Percentiles rank a stretch among this genome's conserved stretches.
Conservation (phyloP, 169 alveolate genomes). For the Cryptosporidium ubiquitum region DNA sequence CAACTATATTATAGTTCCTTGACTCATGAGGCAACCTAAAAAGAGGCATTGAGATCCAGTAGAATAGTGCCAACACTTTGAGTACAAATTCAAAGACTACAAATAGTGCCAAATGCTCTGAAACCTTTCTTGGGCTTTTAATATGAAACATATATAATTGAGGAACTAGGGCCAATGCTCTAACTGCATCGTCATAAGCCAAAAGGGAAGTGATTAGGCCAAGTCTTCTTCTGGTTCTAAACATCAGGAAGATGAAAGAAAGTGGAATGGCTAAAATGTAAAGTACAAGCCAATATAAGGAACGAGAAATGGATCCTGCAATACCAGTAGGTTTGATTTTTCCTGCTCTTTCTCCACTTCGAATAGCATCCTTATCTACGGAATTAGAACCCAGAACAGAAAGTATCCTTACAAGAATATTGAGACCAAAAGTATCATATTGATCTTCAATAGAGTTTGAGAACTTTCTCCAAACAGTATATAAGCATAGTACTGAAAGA, state of each 20-base stretch:
- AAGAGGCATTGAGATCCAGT: conserved; percentile 77
- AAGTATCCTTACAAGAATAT: conserved; percentile 55
- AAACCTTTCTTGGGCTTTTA: conserved; percentile 77
- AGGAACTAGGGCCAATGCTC: conserved; percentile 81
- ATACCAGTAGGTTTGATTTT: conserved; percentile 54
- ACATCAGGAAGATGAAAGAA: conserved; percentile 40
- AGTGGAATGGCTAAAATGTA: conserved; percentile 62
- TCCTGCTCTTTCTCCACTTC: conserved; percentile 70
- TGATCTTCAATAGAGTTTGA: conserved; percentile 75
- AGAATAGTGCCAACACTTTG: conserved; percentile 75
- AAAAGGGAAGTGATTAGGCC: conserved; percentile 61
- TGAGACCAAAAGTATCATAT: conserved; percentile 79
- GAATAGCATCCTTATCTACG: conserved; percentile 53
- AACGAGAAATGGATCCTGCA: conserved; percentile 25
- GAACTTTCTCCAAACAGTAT: conserved; percentile 74
- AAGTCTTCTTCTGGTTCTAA: conserved; percentile 55
- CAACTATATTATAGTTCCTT: conserved; percentile 76
- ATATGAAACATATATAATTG: conserved; percentile 80
- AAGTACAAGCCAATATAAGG: conserved; percentile 43
- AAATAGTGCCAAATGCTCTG: conserved; percentile 77
- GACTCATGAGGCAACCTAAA: conserved; percentile 71
- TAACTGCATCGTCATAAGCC: conserved; percentile 78
- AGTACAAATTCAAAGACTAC: conserved; percentile 77
- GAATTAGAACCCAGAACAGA: conserved; percentile 66
- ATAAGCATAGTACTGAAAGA: conserved; percentile 72